Evolutionary conservation across 495 filamentous ascomycete species (phyloP).

Genomic region (Podospora appendiculata): DNA sequence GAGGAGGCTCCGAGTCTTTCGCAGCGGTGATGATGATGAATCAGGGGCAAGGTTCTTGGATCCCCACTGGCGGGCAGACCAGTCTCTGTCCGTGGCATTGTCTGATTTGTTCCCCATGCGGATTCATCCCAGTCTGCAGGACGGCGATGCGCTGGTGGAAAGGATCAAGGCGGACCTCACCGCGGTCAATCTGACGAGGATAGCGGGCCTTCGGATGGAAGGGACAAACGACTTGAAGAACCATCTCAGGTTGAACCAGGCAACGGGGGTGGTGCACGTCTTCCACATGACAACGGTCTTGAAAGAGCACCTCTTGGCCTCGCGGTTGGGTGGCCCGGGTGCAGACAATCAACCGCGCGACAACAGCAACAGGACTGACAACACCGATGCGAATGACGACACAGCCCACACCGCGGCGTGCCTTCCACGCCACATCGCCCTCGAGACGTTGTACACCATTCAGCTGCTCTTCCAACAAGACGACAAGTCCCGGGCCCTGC

Average conservation of each 20-base stretch:
- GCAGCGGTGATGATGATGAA: not conserved
- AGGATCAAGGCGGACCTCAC: conserved; percentile 15
- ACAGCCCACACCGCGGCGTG: not conserved
- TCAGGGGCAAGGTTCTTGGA: not conserved
- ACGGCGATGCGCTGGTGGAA: conserved; percentile 3
- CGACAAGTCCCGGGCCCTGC: conserved; percentile 21
- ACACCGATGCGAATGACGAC: not conserved
- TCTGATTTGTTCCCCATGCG: conserved; percentile 17
- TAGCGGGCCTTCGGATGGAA: conserved; percentile 20
- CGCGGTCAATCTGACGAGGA: conserved; percentile 24
- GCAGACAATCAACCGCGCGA: not conserved
- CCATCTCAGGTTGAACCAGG: conserved; percentile 25
- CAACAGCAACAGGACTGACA: not conserved
- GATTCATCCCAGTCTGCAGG: conserved; percentile 20
- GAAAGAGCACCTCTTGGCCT: conserved; percentile 23
- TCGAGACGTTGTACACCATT: conserved; percentile 29
- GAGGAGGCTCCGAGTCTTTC: not conserved
- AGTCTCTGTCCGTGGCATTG: conserved; percentile 16
- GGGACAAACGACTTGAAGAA: conserved; percentile 24
- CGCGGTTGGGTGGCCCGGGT: not conserved
- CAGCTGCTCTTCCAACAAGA: conserved; percentile 29
- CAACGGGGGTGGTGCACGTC: conserved; percentile 18
- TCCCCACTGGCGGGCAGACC: conserved; percentile 15
- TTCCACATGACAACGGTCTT: conserved; percentile 26
- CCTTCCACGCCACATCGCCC: conserved; percentile 23